phyloP scores from a whole-genome alignment of 305 asterid species.

The Fraxinus sp. region DNA sequence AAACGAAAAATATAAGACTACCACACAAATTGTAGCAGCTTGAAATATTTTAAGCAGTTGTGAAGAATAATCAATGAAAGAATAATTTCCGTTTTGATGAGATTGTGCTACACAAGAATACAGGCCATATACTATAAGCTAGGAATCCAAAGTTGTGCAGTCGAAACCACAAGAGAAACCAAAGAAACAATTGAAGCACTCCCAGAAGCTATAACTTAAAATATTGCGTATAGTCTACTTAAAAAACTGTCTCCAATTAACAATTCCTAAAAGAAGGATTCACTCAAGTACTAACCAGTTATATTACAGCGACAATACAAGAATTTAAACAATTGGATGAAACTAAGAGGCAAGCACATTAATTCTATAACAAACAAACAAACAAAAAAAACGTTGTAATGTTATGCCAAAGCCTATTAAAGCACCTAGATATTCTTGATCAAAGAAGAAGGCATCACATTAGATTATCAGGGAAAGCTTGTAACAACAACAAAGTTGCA shows the following conservation, averaged over 20 bases:
- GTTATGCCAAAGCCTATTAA: constrained; percentile 92
- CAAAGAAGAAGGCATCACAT: neutral
- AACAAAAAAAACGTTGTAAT: constrained; percentile 55
- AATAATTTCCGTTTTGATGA: too few relatives aligned
- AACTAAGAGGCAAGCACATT: neutral
- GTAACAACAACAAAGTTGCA: neutral
- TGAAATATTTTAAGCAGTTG: too few relatives aligned
- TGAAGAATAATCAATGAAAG: too few relatives aligned
- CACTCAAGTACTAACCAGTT: neutral
- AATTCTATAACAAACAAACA: neutral
- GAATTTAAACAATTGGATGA: neutral
- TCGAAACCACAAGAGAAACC: too few relatives aligned
- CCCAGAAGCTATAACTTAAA: too few relatives aligned
- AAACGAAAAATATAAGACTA: too few relatives aligned
- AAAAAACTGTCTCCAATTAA: neutral
- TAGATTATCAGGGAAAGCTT: neutral
- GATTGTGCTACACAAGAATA: too few relatives aligned
- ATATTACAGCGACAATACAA: neutral
- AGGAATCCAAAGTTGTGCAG: too few relatives aligned
- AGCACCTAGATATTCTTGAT: constrained; percentile 23
- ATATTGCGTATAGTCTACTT: too few relatives aligned
- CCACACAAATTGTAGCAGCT: too few relatives aligned
- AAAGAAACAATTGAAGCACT: too few relatives aligned
- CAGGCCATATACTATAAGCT: too few relatives aligned
- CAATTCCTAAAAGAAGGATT: neutral